Conservation (phyloP, 2,329 filamentous ascomycete genomes). For the Plectosphaerella plurivora region DNA sequence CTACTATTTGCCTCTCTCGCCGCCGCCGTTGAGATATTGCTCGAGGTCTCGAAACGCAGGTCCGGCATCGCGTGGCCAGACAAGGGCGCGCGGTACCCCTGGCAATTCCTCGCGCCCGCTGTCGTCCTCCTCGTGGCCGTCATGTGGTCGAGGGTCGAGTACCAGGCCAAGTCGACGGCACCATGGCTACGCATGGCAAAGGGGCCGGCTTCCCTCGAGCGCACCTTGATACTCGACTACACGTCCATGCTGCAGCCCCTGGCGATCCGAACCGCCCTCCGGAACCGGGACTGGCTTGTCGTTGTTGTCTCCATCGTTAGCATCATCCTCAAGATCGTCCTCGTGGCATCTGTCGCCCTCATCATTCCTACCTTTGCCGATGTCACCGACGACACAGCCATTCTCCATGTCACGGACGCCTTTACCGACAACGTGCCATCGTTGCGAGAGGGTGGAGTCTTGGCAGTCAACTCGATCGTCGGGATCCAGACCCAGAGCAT, state of each 20-base stretch:
- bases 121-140: conserved; percentile 26
- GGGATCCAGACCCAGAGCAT: conserved; percentile 20
- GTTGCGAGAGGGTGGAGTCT: conserved; percentile 16
- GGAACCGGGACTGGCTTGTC: conserved; percentile 29
- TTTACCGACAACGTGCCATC: conserved; percentile 20
- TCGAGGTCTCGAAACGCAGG: conserved; percentile 23
- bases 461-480: conserved; percentile 27
- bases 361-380: conserved; percentile 25
- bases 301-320: conserved; percentile 17
- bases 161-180: conserved; percentile 29
- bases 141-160: conserved; percentile 31
- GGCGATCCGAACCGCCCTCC: conserved; percentile 20
- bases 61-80: conserved; percentile 21
- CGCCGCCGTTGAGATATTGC: conserved; percentile 22
- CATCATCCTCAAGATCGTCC: conserved; percentile 24
- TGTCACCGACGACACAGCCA: conserved; percentile 15
- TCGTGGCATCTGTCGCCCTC: conserved; percentile 30
- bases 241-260: conserved; percentile 21
- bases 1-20: conserved; percentile 21
- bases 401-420: conserved; percentile 18
- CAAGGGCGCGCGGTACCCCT: conserved; percentile 25
- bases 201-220: conserved; percentile 20
- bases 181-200: conserved; percentile 31
- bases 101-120: conserved; percentile 29
- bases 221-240: conserved; percentile 31